Base-by-base conservation (phyloP, 2,329 filamentous ascomycete species). In the Penicillium sp. region DNA sequence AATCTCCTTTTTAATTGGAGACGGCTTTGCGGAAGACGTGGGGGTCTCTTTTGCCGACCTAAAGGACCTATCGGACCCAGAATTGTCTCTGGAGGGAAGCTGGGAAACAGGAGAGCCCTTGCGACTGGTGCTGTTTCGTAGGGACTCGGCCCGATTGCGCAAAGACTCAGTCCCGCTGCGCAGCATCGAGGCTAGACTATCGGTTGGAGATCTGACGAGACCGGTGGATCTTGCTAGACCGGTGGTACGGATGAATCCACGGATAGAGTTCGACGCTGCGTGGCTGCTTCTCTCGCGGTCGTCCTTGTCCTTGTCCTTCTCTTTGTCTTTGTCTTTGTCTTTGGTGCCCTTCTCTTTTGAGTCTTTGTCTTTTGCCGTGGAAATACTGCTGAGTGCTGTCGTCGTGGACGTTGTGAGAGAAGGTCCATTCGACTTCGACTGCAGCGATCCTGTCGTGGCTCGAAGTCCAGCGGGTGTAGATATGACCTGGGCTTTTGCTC, bases 161-260 rank as follows among this genome's bases (percentile, higher is more conserved):
- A 56, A 31, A 26, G 51, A 56, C 30, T 56, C 53, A 2, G 53
- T 56, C 4, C 51, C 46, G 35, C 47, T 51, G 11, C 46, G 47
- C 16, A 50, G 31, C n/a, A 49, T 57, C 9, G 47, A 39, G 18
- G 48, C 47, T 16, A 54, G 42, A 25, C 47, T 54, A 43, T 58
- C 60, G 16, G 55, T 57, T 7, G 54, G 53, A 21, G 59, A 54
- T 33, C 50, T 60, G 4, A 48, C 51, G 16, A 58, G 49, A 21
- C 54, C 59, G 4, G 49, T 48, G n/a, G 58, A 49, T 32, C 45
- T 58, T 36, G 50, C 52, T 33, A 58, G 51, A 26, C 53, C 60
- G 47, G 57, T 50, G 39, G 54, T 65, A 62, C 51, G 63, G 60
- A 59, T 66, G 62, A 53, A 64, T 38, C 63, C 63, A 65, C 57